Conservation (phyloP, 805 yeast species). For the Sugiyamaella americana region DNA sequence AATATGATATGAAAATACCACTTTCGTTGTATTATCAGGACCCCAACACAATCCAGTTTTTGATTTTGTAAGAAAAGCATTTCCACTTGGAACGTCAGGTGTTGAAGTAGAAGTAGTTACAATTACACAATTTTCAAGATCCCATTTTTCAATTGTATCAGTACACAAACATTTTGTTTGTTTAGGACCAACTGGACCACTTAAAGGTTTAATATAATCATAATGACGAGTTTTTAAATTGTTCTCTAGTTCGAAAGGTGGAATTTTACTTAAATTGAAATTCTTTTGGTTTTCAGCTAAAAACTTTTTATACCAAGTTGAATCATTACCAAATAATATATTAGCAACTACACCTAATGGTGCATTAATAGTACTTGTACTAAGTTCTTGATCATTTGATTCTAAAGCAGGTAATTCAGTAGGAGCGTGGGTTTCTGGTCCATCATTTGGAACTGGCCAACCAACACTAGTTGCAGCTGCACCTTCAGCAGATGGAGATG, state of each 20-base stretch:
- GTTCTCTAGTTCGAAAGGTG: constrained; percentile 19
- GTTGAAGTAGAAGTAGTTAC: constrained; percentile 63
- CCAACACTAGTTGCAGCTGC: constrained; percentile 10
- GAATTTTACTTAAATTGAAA: constrained; percentile 23
- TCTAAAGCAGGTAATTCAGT: constrained; percentile 47
- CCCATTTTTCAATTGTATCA: constrained; percentile 54
- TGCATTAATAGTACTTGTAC: constrained; percentile 50
- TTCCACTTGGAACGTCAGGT: constrained; percentile 95
- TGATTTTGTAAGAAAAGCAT: constrained; percentile 68
- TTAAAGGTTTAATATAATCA: constrained; percentile 66
- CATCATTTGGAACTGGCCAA: constrained; percentile 41
- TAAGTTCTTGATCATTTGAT: constrained; percentile 47
- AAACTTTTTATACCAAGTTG: constrained; percentile 40
- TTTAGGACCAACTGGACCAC: constrained; percentile 86
- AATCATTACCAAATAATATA: constrained; percentile 61
- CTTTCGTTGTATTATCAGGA: constrained; percentile 48
- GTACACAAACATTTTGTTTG: constrained; percentile 72
- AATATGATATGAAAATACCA: constrained; percentile 64
- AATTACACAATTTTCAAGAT: constrained; percentile 49
- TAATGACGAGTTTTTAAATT: constrained; percentile 39
- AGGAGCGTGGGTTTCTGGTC: constrained; percentile 59
- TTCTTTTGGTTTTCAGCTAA: constrained; percentile 28
- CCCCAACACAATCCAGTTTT: constrained; percentile 74
- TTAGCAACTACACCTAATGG: constrained; percentile 74
- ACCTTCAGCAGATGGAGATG: constrained; percentile 4